Conservation (phyloP, 2,329 filamentous ascomycete species). For the Penicillium olsonii region DNA sequence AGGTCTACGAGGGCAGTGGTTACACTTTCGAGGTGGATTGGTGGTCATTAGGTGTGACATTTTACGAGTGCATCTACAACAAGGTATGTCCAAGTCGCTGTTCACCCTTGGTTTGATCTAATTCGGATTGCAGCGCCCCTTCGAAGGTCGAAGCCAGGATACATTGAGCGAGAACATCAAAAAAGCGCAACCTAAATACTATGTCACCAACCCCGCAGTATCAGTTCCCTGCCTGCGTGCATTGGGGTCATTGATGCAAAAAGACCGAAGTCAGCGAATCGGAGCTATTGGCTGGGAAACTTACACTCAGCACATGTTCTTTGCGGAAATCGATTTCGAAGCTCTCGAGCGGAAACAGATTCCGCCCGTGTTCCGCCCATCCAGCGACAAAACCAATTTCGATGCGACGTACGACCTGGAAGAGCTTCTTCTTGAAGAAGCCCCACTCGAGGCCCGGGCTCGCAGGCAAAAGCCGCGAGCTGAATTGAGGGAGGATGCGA, state of each 20-base stretch:
- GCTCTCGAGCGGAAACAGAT: conserved; percentile 83
- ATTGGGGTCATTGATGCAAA: conserved; percentile 79
- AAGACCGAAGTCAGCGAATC: conserved; percentile 76
- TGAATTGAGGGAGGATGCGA: conserved; percentile 88
- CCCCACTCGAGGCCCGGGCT: conserved; percentile 87
- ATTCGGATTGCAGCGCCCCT: conserved; percentile 68
- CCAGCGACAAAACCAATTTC: conserved; percentile 97
- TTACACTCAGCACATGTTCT: conserved; percentile 88
- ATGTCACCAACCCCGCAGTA: conserved; percentile 89
- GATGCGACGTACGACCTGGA: conserved; percentile 98
- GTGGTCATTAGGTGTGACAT: conserved; percentile 98
- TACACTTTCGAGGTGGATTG: conserved; percentile 92
- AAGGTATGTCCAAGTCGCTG: conserved; percentile 61
- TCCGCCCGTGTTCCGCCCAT: conserved; percentile 87
- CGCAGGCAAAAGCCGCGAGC: conserved; percentile 92
- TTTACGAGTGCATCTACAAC: conserved; percentile 99
- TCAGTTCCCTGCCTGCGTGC: conserved; percentile 85
- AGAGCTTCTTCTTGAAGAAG: conserved; percentile 89
- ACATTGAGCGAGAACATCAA: conserved; percentile 77
- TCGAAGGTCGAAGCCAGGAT: conserved; percentile 85
- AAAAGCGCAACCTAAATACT: conserved; percentile 80
- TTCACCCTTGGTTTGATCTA: conserved; percentile 23
- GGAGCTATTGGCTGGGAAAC: conserved; percentile 80
- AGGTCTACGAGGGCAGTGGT: conserved; percentile 88
- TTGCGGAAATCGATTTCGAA: conserved; percentile 80